Evolutionary conservation across 441 rosid genomes (phyloP).

Genomic region (Isatis lusitanica): DNA sequence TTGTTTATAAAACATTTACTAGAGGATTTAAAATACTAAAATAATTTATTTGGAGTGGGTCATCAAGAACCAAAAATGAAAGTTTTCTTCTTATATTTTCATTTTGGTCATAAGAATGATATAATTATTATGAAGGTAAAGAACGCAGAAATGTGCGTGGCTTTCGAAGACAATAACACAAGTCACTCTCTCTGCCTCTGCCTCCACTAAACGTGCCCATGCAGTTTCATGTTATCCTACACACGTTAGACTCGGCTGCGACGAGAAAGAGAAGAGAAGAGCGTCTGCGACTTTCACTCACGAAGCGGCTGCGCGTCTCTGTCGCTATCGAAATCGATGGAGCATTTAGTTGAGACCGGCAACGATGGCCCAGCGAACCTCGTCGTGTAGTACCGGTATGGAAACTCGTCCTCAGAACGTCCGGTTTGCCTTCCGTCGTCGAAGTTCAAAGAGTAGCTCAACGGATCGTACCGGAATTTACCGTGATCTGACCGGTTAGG

Average conservation of each 20-base stretch:
- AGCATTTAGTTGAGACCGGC: constrained; percentile 46
- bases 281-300: not conserved
- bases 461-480: constrained; percentile 55
- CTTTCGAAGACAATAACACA: not conserved
- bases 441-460: constrained; percentile 63
- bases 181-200: not conserved
- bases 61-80: too few species aligned
- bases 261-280: not conserved
- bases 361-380: constrained; percentile 47
- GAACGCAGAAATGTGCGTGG: not conserved
- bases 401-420: constrained; percentile 42
- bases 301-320: constrained; percentile 8
- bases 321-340: constrained; percentile 46
- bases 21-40: too few species aligned
- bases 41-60: too few species aligned
- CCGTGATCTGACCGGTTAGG: not conserved
- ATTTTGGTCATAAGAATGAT: too few species aligned
- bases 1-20: too few species aligned
- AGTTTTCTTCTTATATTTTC: too few species aligned
- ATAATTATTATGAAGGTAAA: too few species aligned
- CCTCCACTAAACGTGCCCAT: not conserved
- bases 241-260: not conserved
- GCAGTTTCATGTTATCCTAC: too few species aligned
- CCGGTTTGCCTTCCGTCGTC: constrained; percentile 53
- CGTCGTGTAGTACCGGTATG: constrained; percentile 55